Base-by-base conservation (phyloP, 2,329 filamentous ascomycete species). In the Diaporthe velutina region DNA sequence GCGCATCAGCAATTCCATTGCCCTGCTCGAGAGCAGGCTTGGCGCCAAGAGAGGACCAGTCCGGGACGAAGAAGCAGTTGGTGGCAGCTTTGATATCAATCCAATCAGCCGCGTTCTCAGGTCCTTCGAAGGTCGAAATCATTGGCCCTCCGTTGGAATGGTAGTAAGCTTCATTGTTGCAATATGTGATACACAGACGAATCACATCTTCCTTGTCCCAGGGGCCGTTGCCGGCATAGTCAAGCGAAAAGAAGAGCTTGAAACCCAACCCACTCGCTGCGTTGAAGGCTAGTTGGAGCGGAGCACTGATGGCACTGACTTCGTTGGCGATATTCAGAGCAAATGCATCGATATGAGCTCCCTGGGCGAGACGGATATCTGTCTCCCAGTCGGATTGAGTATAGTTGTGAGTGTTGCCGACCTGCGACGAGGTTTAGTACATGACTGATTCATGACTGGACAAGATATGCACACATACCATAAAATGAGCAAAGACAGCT, bases 41-140 rank as follows among this genome's bases (percentile, higher is more conserved):
- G 12, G 82, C 79, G 0, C 86, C 85, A 3, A 84, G 76, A 22
- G 82, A 84, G 0, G 84, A 84, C 83, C 84, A 90, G 74, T 87
- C 84, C 0, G 88, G 88, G 12, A 89, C 82, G 73, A 88, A 86
- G 30, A 86, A 80, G n/a, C 77, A 79, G 10, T 78, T 78, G 3
- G 79, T 81, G 33, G 70, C 55, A 30, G 76, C 74, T 71, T 85
- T 84, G 74, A 90, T 87, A 0, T 77, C 78, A 22, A 76, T 67
- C 87, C 87, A 89, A 75, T 88, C 84, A 2, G 77, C 79, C 17
- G 82, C 80, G 61, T 85, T 84, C 10, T 73, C 76, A 0, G 82
- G 78, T 0, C 88, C 88, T 78, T 89, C 87, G 73, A 90, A 90
- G 0, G 88, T 90, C 3, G 85, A 88, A 6, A 88, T 88, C 33